phyloP scores from a whole-genome alignment of 2,329 filamentous ascomycete species.

The Lecanoromycetidae sp. region DNA sequence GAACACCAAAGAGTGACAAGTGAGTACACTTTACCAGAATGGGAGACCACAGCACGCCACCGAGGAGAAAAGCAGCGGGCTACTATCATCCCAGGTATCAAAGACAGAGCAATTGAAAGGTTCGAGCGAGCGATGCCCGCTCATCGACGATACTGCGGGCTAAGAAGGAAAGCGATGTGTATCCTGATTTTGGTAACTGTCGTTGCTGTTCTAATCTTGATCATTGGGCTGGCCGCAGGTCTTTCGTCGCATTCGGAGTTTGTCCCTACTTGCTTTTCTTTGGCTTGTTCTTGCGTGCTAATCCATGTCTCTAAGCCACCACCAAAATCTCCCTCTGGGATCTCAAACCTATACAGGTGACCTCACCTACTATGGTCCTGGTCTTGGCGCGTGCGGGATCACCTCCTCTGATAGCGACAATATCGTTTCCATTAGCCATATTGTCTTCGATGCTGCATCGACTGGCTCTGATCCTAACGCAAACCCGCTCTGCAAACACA shows the following conservation, averaged over 20 bases:
- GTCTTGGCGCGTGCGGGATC: slow-evolving; percentile 57
- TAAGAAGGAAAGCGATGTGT: not conserved
- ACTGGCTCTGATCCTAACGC: slow-evolving; percentile 46
- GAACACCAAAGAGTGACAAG: not conserved
- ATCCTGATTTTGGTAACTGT: not conserved
- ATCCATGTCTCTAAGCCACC: not conserved
- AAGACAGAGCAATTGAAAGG: not conserved
- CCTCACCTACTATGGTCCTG: slow-evolving; percentile 56
- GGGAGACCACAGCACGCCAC: not conserved
- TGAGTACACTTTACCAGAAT: not conserved
- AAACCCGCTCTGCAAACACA: slow-evolving; percentile 56
- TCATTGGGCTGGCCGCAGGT: slow-evolving; percentile 7
- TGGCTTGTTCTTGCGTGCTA: no score
- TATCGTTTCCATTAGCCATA: slow-evolving; percentile 55
- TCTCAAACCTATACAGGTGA: slow-evolving; percentile 44
- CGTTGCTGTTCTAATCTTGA: slow-evolving; percentile 3
- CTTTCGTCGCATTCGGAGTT: not conserved
- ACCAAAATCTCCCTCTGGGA: slow-evolving; percentile 7
- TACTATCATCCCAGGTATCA: not conserved
- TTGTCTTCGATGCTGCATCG: slow-evolving; percentile 50
- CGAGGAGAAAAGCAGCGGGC: not conserved
- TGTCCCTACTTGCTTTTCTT: no score
- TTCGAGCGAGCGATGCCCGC: not conserved
- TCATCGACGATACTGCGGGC: not conserved
- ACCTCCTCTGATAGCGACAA: slow-evolving; percentile 42